Evolutionary conservation across 805 yeast genomes (phyloP), one percentile per base, ranked within the genome.

Genomic region (Candida pini): DNA sequence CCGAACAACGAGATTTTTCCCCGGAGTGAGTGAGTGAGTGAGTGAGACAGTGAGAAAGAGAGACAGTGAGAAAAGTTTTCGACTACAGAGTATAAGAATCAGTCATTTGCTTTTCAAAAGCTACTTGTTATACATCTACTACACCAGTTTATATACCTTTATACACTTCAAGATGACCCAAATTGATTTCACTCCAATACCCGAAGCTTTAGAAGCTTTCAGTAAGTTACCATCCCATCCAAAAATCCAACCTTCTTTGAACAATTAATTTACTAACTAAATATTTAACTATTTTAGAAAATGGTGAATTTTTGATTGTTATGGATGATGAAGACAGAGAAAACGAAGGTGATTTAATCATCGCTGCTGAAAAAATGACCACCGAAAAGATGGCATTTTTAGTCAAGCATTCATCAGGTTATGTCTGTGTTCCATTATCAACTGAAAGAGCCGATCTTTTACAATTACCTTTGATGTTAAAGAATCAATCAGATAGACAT

Each of bases 301-400:
- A 73, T 38, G 94, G 94, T 20, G 84, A 87, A 58, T 88, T 90
- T 52, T 68, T 92, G 31, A 75, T 92, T 30, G 98, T 92, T n/a
- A 83, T 92, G 84, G 99, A 92, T 59, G 96, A 92, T 55, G 97
- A 87, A 59, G 73, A 73, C 54, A 78, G 99, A 49, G 99, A 92
- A 60, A 92, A 92, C 59, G 99, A 92, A 64, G 99, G 98, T 34
- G 99, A 92, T 56, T 69, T 92, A 53, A 87, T 92, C 48, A 80
- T 85, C 31, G 94, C 97, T n/a, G 99, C 96, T 25, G 77, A 82
- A 45, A 67, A 67, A 35, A 68, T 79, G 46, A 83, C 95, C 26
- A 77, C 83, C 29, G 80, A 80, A 52, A 77, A 88, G 46, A 87
- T 92, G 96, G 98, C 97, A 2, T 92, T 92, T 51, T 64, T 92